Conservation (phyloP, 2,329 filamentous ascomycete species). For the Beauveria rudraprayagi region DNA sequence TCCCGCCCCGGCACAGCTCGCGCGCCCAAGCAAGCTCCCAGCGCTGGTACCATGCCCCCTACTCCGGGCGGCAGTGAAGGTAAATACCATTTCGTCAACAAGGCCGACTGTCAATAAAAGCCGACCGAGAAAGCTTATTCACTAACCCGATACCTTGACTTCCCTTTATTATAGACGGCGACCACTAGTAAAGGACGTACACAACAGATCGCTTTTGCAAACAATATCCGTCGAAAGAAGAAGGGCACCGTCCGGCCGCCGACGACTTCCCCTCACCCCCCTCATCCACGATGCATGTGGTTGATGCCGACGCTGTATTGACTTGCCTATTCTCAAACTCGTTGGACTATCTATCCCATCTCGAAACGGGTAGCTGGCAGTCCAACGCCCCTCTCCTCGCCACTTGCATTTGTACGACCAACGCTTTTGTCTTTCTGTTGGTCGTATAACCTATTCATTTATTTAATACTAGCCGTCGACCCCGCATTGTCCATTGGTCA, state of each 20-base stretch:
- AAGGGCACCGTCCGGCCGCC: not conserved
- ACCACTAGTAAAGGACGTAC: slow-evolving; percentile 11
- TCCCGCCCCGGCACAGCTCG: slow-evolving; percentile 49
- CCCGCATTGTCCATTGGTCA: not conserved
- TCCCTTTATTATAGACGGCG: slow-evolving; percentile 12
- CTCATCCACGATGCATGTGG: not conserved
- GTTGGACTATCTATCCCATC: slow-evolving; percentile 4
- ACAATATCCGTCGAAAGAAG: not conserved
- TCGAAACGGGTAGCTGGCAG: slow-evolving; percentile 1
- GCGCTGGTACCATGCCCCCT: slow-evolving; percentile 49
- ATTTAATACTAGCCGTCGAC: slow-evolving; percentile 10
- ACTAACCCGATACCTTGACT: not conserved
- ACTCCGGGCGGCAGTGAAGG: slow-evolving; percentile 56
- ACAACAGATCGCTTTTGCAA: not conserved
- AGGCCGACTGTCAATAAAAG: not conserved
- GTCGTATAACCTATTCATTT: slow-evolving; percentile 6
- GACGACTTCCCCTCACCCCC: not conserved
- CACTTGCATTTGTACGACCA: slow-evolving; percentile 8
- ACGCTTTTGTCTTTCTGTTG: not conserved
- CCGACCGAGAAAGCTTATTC: not conserved
- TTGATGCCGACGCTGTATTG: not conserved
- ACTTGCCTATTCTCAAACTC: not conserved
- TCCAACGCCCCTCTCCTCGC: not conserved
- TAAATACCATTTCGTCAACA: slow-evolving; percentile 39
- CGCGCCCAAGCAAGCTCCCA: slow-evolving; percentile 42